Evolutionary conservation across 352 stramenopile species (phyloP), one percentile per base, ranked within the genome.

Genomic region (Pythium brachiatum): DNA sequence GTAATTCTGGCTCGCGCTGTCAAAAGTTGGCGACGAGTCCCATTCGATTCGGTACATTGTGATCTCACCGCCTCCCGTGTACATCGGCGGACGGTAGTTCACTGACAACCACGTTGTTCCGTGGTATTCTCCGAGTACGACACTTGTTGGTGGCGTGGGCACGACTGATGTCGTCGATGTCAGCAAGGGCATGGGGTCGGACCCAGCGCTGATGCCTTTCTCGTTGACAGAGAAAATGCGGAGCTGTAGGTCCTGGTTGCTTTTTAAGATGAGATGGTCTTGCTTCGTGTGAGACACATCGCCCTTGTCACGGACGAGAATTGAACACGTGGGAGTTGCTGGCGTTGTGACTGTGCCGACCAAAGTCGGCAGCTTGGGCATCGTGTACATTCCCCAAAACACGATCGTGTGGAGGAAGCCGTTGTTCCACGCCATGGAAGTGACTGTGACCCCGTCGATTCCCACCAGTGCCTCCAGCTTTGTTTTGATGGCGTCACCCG

Each of bases 11-110:
- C 88, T 95, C 0, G 74, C 80, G 44, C 87, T 89, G 43, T 93
- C 79, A 57, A 98, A 98, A 2, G 66, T 77, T 5, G 76, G 66
- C 0, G 81, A 89, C 0, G 85, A 92, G 56, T 98, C 93, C 73
- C 92, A 97, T 71, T 98, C 92, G 15, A 98, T 78, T 38, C 85
- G 78, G 57, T 98, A 98, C 73, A 96, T 94, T 3, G 86, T 96
- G 43, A 99, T 83, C 11, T 70, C 61, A 0, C 89, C 78, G 5
- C 94, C 96, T 21, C 96, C 96, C 38, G 95, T 81, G 72, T 97
- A 96, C 13, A 80, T 68, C 0, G 92, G 90, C 3, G 86, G 70
- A 2, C 78, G 81, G 48, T 96, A 97, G 47, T 90, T 69, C 15
- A 97, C 72, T 0, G 77, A 89, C 9, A 98, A 62, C 73, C 76